Conservation (phyloP, 2,329 filamentous ascomycete genomes). For the Cytospora leucostoma region DNA sequence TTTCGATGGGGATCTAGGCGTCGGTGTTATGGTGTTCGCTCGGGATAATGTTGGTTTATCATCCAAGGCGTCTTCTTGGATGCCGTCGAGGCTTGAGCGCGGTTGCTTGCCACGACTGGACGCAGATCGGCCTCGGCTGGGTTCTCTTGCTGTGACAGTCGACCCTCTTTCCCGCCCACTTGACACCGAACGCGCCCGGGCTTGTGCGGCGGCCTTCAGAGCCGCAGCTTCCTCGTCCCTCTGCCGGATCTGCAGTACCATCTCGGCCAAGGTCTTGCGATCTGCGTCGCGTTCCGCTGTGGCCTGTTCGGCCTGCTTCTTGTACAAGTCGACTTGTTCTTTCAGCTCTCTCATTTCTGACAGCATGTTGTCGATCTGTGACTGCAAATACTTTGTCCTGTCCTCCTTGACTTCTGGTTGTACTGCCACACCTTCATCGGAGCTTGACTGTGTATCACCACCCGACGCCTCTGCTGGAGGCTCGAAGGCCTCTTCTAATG, state of each 20-base stretch:
- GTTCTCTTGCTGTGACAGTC: conserved; percentile 26
- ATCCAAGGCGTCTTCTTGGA: conserved; percentile 34
- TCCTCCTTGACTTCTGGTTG: conserved; percentile 28
- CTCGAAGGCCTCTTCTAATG: conserved; percentile 51
- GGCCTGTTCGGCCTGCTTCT: conserved; percentile 74
- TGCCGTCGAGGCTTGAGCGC: conserved; percentile 32
- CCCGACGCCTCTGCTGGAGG: conserved; percentile 40
- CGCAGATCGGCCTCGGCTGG: conserved; percentile 28
- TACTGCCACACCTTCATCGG: conserved; percentile 32
- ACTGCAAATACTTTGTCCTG: conserved; percentile 51
- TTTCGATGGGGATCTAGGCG: conserved; percentile 42
- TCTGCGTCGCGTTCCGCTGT: conserved; percentile 74
- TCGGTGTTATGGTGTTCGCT: conserved; percentile 52
- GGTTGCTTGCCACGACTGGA: conserved; percentile 13
- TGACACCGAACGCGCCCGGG: conserved; percentile 43
- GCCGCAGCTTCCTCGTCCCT: conserved; percentile 59
- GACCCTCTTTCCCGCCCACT: conserved; percentile 35
- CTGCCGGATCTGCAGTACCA: conserved; percentile 79
- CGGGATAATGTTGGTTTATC: conserved; percentile 48
- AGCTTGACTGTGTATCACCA: background rate
- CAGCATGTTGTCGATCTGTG: conserved; percentile 74
- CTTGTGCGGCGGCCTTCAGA: conserved; percentile 29
- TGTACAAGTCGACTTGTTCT: conserved; percentile 76
- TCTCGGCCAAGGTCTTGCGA: conserved; percentile 77
- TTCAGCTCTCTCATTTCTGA: conserved; percentile 80